Evolutionary conservation across 345 rosid species (phyloP), one percentile per base, ranked within the genome.

Genomic region (Populus pruinosa): DNA sequence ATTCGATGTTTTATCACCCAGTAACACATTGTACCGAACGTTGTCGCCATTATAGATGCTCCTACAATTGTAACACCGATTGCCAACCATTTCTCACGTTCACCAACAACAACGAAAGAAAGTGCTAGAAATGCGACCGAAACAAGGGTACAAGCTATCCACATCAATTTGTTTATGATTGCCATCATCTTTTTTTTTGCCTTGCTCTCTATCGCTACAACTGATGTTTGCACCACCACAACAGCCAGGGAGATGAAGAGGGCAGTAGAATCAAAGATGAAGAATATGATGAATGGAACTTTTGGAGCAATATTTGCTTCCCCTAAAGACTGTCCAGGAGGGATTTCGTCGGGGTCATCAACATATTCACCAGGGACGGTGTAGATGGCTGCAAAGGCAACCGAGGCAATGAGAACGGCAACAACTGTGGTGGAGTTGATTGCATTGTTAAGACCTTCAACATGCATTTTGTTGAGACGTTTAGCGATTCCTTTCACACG

Each of bases 151-250:
- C 94, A 94, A 35, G 99, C 99, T 41, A 93, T 77, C 99, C 99
- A 95, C 99, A 95, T 93, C 78, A 95, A 49, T 84, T 95, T 91
- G 87, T 95, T 95, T 62, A 95, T 95, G 21, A 93, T 73, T 4
- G 97, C 95, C 99, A 95, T 95, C 99, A 95, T 86, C 72, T 90
- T 93, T 89, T 92, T 95, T 90, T 95, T 91, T 0, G 97, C 99
- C 83, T 93, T 95, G 83, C 94, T 91, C 72, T 93, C 98, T 44
- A 91, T 95, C 68, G 91, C 98, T 7, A 95, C 97, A 41, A 95
- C 98, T 1, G 99, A 95, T 20, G 99, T 95, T 76, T 95, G 99
- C 67, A 95, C 97, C 76, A 93, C 97, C 49, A 95, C 99, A 25
- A 91, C 99, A 9, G 93, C 97, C 14, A 95, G 85, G 29, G 99